phyloP scores from a whole-genome alignment of 768 basidiomycete species.

The Clathrus columnatus region DNA sequence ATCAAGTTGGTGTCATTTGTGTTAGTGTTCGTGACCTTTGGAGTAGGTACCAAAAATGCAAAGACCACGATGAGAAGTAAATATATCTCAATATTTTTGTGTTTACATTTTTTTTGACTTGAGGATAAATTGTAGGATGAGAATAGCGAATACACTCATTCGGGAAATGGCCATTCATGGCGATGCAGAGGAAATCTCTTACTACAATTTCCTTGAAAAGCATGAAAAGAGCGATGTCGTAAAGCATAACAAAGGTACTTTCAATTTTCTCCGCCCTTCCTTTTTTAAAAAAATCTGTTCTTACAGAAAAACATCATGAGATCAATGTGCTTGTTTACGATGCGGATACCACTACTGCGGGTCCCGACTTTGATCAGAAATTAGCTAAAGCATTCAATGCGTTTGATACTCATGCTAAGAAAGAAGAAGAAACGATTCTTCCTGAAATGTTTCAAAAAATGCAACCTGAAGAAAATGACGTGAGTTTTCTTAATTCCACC shows the following conservation, averaged over 20 bases:
- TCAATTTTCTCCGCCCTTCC: neutral
- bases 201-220: neutral
- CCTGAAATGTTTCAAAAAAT: neutral
- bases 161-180: conserved; percentile 1
- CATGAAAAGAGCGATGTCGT: neutral
- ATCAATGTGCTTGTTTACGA: conserved; percentile 3
- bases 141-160: conserved; percentile 2
- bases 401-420: neutral
- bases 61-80: neutral
- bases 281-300: neutral
- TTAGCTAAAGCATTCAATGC: neutral
- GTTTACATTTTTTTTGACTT: neutral
- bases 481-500: neutral
- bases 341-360: neutral
- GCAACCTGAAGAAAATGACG: neutral
- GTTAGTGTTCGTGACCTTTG: neutral
- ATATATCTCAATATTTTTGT: neutral
- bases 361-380: neutral
- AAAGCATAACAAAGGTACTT: neutral
- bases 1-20: too few species aligned
- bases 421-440: neutral
- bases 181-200: conserved; percentile 1
- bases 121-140: neutral
- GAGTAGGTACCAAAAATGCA: neutral
- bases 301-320: neutral